Evolutionary conservation across 1,284 basidiomycete genomes (phyloP).

Genomic region (Microbotryomycetes sp.): DNA sequence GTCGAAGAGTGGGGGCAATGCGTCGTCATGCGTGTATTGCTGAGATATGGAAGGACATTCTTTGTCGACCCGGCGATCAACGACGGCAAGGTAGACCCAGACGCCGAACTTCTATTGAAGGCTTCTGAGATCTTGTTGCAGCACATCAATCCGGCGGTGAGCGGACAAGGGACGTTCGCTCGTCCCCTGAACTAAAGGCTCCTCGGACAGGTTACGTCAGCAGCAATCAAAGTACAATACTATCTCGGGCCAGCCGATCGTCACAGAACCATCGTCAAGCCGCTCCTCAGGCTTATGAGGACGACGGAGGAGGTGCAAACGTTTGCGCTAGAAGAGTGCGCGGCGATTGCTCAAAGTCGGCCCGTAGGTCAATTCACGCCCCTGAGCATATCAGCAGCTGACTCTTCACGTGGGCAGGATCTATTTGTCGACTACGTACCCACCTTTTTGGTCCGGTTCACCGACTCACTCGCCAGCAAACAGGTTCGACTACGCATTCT

Average conservation of each 20-base stretch:
- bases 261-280: conserved; percentile 53
- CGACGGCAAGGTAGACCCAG: conserved; percentile 53
- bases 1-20: conserved; percentile 96
- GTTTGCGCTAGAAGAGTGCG: conserved; percentile 62
- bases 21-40: conserved; percentile 66
- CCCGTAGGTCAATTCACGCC: conserved; percentile 50
- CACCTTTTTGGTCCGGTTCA: conserved; percentile 60
- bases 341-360: conserved; percentile 53
- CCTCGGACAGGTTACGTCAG: conserved; percentile 60
- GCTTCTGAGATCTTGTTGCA: conserved; percentile 68
- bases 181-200: background rate
- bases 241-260: conserved; percentile 59
- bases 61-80: conserved; percentile 57
- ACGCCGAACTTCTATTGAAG: conserved; percentile 63
- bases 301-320: conserved; percentile 57
- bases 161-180: too few relatives aligned
- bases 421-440: conserved; percentile 56
- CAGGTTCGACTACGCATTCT: conserved; percentile 66
- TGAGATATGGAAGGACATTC: conserved; percentile 77
- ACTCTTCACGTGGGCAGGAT: conserved; percentile 43
- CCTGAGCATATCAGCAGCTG: conserved; percentile 1
- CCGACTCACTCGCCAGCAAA: conserved; percentile 41
- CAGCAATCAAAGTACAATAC: conserved; percentile 62
- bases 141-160: conserved; percentile 75
- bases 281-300: conserved; percentile 61